phyloP scores from a whole-genome alignment of 1,139 yeast genomes.

The Suhomyces choctaworum region DNA sequence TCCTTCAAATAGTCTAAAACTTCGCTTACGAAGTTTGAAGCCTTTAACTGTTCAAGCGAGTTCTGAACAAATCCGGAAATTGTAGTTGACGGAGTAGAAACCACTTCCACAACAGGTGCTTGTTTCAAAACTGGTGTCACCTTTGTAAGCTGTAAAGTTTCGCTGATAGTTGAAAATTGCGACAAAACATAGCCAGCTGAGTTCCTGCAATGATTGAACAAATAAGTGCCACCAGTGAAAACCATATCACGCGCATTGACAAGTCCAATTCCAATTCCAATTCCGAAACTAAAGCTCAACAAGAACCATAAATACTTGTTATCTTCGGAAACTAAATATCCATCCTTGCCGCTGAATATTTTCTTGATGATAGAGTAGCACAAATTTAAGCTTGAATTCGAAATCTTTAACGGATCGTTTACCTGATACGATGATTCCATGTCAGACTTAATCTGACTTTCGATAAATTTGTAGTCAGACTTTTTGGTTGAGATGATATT shows the following conservation, averaged over 20 bases:
- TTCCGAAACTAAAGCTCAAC: constrained; percentile 35
- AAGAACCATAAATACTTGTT: constrained; percentile 6
- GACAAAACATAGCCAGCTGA: constrained; percentile 2
- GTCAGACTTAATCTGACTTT: constrained; percentile 35
- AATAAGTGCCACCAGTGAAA: constrained; percentile 17
- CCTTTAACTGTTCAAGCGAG: constrained; percentile 4
- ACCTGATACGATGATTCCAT: constrained; percentile 26
- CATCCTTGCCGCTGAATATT: constrained; percentile 7
- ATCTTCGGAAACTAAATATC: constrained; percentile 6
- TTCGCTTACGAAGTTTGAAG: constrained; percentile 10
- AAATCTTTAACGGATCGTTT: constrained; percentile 38
- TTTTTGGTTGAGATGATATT: constrained; percentile 25
- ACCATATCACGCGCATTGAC: constrained; percentile 25
- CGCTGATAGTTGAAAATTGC: constrained; percentile 1
- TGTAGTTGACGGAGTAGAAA: no score
- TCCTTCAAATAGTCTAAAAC: constrained; percentile 7
- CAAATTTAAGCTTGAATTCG: constrained; percentile 23
- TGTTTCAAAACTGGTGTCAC: constrained; percentile 1
- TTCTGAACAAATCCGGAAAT: neutral
- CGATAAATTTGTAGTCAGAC: constrained; percentile 36
- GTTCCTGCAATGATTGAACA: constrained; percentile 10
- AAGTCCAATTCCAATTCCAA: constrained; percentile 37
- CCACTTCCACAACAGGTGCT: constrained; percentile 1
- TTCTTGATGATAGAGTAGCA: constrained; percentile 20
- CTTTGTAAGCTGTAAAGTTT: constrained; percentile 1